These are phyloP conservation scores for Phoenix dactylifera DNA, from an alignment of 176 grass and related monocot genomes.

Conservation along the genomic window DNA sequence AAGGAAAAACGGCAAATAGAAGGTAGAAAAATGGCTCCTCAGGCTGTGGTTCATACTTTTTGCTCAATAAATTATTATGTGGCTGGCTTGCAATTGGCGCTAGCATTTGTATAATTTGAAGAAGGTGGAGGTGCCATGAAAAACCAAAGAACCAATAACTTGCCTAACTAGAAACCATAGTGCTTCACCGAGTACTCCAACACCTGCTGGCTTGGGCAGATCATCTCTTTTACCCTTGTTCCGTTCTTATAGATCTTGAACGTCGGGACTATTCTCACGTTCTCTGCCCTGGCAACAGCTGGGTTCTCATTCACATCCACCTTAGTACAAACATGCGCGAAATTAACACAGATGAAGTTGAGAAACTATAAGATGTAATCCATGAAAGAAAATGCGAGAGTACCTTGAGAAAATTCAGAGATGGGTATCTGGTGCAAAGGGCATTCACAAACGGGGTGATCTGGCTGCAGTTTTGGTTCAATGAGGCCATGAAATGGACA, in stretches of 20 bases:
- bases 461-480: conserved; percentile 68
- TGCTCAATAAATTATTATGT: too few relatives aligned
- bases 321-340: conserved; percentile 18
- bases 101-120: neutral
- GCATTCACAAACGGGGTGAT: conserved; percentile 64
- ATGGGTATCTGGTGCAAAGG: conserved; percentile 76
- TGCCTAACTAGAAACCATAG: conserved; percentile 49
- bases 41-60: neutral
- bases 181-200: conserved; percentile 88
- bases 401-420: conserved; percentile 95
- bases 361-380: too few relatives aligned
- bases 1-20: neutral
- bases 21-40: neutral
- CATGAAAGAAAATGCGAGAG: neutral
- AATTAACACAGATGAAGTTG: too few relatives aligned
- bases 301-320: conserved; percentile 66
- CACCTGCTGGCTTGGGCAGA: conserved; percentile 72
- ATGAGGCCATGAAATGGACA: conserved; percentile 67
- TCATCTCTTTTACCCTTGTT: conserved; percentile 85
- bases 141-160: conserved; percentile 4
- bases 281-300: conserved; percentile 58
- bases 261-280: conserved; percentile 72
- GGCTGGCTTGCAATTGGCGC: neutral
- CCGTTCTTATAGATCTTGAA: conserved; percentile 96
- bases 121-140: neutral